Conservation (phyloP, 768 basidiomycete genomes). For the Suillus placidus region DNA sequence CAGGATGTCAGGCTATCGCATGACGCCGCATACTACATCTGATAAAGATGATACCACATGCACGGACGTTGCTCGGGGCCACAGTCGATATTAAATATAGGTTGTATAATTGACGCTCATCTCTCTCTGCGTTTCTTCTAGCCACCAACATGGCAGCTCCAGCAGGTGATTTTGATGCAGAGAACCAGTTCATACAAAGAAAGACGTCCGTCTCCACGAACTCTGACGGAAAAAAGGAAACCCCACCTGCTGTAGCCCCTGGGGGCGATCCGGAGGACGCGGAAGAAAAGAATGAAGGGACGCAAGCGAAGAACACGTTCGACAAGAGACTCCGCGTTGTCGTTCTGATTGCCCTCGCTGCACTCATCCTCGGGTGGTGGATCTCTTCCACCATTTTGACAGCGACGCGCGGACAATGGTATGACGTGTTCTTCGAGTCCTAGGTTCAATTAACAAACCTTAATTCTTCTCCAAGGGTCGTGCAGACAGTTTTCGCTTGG, state of each 20-base stretch:
- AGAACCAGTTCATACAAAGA: constrained; percentile 23
- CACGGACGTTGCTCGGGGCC: neutral
- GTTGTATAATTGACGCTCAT: neutral
- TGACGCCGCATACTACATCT: neutral
- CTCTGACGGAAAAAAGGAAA: constrained; percentile 17
- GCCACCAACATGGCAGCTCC: constrained; percentile 23
- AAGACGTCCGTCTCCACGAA: constrained; percentile 19
- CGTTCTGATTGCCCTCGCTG: constrained; percentile 54
- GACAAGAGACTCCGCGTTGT: constrained; percentile 40
- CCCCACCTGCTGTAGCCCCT: constrained; percentile 20
- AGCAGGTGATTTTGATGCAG: constrained; percentile 4
- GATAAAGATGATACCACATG: constrained; percentile 3
- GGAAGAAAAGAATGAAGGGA: constrained; percentile 17
- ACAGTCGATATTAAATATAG: constrained; percentile 2
- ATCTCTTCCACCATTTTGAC: constrained; percentile 70
- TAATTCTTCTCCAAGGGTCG: constrained; percentile 51
- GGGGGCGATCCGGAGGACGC: constrained; percentile 15
- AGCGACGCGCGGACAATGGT: constrained; percentile 79
- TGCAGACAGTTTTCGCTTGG: constrained; percentile 84
- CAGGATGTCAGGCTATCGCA: neutral
- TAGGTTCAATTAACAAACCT: neutral
- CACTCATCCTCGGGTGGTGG: constrained; percentile 84
- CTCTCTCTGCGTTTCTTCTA: constrained; percentile 3
- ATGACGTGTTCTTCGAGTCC: constrained; percentile 18
- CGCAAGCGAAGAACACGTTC: constrained; percentile 3